Conservation (phyloP, 2,329 filamentous ascomycete genomes). For the Fusarium beomiforme region DNA sequence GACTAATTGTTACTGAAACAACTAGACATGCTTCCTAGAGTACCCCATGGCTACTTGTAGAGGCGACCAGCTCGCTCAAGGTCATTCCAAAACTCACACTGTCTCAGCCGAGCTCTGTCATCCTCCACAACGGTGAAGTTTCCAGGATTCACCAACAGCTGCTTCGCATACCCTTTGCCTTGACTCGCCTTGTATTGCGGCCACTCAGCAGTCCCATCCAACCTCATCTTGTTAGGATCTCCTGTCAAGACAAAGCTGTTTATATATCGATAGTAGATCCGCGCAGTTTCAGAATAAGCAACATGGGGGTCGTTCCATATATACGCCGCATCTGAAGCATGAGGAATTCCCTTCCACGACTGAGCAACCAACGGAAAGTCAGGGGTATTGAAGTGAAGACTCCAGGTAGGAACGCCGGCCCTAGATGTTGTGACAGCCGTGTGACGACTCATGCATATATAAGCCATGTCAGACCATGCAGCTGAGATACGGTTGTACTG, state of each 20-base stretch:
- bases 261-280: not conserved
- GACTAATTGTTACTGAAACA: fast-evolving
- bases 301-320: constrained; percentile 5
- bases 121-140: constrained; percentile 3
- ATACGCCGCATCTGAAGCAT: not conserved
- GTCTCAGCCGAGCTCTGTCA: not conserved
- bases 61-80: not conserved
- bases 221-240: not conserved
- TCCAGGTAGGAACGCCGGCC: not conserved
- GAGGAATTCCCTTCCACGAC: not conserved
- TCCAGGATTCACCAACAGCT: not conserved
- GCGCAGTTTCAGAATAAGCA: not conserved
- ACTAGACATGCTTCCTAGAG: too few species aligned
- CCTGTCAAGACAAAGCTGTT: constrained; percentile 6
- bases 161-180: not conserved
- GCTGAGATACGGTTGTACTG: constrained; percentile 17
- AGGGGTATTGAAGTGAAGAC: constrained; percentile 7
- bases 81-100: constrained; percentile 16
- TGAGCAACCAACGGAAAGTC: not conserved
- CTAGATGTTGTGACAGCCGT: not conserved
- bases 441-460: constrained; percentile 6
- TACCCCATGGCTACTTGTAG: not conserved
- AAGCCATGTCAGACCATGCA: constrained; percentile 13
- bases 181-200: not conserved
- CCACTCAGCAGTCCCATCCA: not conserved